phyloP scores from a whole-genome alignment of 345 rosid species.

The Eucalyptus erythrocorys region DNA sequence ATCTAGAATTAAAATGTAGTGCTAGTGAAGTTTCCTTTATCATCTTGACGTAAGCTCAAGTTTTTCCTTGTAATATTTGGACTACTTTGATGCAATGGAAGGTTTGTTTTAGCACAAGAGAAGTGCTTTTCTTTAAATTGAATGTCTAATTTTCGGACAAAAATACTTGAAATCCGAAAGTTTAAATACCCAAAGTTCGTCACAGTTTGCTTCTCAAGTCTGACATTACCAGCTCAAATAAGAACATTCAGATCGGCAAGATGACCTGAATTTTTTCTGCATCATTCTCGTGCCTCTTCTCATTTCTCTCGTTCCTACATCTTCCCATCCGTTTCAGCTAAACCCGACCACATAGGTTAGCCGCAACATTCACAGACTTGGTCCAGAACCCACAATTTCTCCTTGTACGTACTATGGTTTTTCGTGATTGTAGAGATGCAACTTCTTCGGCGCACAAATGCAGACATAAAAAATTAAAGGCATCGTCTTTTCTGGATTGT shows the following conservation, averaged over 20 bases:
- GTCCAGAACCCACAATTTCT: neutral
- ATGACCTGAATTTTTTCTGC: neutral
- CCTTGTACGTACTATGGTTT: neutral
- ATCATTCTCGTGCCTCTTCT: neutral
- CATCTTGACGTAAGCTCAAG: too few relatives aligned
- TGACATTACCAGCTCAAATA: neutral
- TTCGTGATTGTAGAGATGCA: fast-evolving
- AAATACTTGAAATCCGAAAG: neutral
- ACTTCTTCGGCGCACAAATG: neutral
- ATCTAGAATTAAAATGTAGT: too few relatives aligned
- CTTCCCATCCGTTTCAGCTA: neutral
- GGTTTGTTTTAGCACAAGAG: too few relatives aligned
- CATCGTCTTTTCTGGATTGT: neutral
- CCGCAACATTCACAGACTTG: neutral
- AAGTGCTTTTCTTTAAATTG: neutral
- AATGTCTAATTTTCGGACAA: neutral
- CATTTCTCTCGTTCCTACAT: neutral
- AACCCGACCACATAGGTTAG: fast-evolving
- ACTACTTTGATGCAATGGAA: too few relatives aligned
- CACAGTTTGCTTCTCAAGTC: neutral
- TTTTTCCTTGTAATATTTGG: too few relatives aligned
- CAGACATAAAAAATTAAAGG: neutral
- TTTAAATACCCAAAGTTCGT: neutral
- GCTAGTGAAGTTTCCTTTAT: too few relatives aligned
- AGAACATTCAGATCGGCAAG: neutral